Conservation (phyloP, 1,139 yeast species). For the Magnusiomyces suaveolens region DNA sequence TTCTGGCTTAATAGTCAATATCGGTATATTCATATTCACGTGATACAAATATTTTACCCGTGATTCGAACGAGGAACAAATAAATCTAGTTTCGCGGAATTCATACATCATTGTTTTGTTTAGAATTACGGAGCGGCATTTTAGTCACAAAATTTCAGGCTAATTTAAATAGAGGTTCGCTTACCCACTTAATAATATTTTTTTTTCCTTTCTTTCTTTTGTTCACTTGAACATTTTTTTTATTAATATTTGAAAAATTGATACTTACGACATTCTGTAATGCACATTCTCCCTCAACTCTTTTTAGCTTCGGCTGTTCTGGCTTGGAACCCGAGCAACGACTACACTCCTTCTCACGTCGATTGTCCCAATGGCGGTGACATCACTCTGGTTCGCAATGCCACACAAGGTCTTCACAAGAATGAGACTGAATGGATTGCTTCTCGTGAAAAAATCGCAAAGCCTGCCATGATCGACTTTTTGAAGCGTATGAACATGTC, state of each 20-base stretch:
- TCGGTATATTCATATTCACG: too few relatives aligned
- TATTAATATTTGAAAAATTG: too few relatives aligned
- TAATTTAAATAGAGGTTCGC: too few relatives aligned
- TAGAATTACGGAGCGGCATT: too few relatives aligned
- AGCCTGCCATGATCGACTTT: conserved; percentile 46
- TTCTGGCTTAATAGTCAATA: too few relatives aligned
- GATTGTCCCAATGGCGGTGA: conserved; percentile 21
- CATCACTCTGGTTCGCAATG: conserved; percentile 17
- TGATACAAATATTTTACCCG: too few relatives aligned
- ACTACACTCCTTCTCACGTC: conserved; percentile 24
- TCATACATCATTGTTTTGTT: too few relatives aligned
- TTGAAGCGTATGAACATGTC: conserved; percentile 48
- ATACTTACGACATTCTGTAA: background rate
- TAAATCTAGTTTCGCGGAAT: too few relatives aligned
- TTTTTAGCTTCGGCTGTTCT: background rate
- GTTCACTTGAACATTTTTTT: background rate
- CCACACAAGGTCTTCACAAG: conserved; percentile 19
- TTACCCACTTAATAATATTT: too few relatives aligned
- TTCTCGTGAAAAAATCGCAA: conserved; percentile 44
- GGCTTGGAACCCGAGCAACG: conserved; percentile 14
- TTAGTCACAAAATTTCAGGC: too few relatives aligned
- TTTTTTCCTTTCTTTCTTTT: background rate
- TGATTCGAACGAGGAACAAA: too few relatives aligned
- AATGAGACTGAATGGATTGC: conserved; percentile 21
- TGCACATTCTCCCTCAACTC: background rate